Base-by-base conservation (phyloP, 768 basidiomycete species). In the Trichaptum fuscoviolaceum region DNA sequence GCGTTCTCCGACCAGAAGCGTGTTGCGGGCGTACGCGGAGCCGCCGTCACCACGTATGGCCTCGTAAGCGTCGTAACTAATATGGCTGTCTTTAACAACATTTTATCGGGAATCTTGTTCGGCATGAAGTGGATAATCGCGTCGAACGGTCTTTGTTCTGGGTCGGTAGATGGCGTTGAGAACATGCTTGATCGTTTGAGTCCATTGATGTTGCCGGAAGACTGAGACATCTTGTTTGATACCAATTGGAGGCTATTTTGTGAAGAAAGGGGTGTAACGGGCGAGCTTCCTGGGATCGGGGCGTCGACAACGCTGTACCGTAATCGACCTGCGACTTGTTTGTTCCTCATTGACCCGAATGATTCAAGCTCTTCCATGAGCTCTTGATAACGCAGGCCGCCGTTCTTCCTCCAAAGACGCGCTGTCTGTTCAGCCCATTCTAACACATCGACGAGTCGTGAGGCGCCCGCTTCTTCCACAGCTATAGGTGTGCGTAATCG, bases 381-480 rank as follows among this genome's bases (percentile, higher is more conserved):
- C 36, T 72, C 73, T 36, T 71, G 69, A 7, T 74, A 65, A 20
- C 76, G 76, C 25, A 67, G 69, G n/a, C 73, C 72, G 52, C 75
- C 74, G 26, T 71, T 63, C 57, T 72, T 73, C 3, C 79, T 72
- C 80, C 80, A 81, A 12, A 73, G 26, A n/a, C 76, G 73, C 4
- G 75, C 74, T 7, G 80, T 71, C 5, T 76, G 78, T 66, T 80
- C 78, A 0, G 79, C 80, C 77, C 79, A 79, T n/a, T 77, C 78
- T 12, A 81, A 70, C 1, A 76, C 70, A 57, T 74, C 73, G 9
- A 77, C 77, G 60, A 80, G 72, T 25, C 77, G 78, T 8, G 77
- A 67, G 2, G 79, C 75, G 23, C 76, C 76, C 15, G 70, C 70
- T 34, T 73, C 72, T 64, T 78, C 76, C 35, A 76, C 68, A 9